Evolutionary conservation across 805 yeast genomes (phyloP).

Genomic region (Starmera dryadoides): DNA sequence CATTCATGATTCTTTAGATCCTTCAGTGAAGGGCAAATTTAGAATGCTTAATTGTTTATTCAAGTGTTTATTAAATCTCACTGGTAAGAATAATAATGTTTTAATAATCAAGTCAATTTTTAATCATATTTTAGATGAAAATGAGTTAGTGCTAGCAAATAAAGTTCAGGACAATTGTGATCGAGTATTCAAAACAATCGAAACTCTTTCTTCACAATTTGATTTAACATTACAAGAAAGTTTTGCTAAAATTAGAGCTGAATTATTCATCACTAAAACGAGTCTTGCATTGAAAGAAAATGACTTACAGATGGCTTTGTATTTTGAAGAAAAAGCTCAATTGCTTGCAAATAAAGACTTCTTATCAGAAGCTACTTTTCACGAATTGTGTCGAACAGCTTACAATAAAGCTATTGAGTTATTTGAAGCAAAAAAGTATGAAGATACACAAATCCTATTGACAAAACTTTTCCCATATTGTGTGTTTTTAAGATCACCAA

Average conservation of each 20-base stretch:
- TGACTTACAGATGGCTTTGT: constrained; percentile 27
- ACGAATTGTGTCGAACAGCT: constrained; percentile 26
- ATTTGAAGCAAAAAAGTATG: constrained; percentile 5
- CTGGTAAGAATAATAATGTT: background rate
- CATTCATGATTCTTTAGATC: constrained; percentile 21
- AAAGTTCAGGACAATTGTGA: constrained; percentile 25
- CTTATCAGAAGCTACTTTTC: constrained; percentile 11
- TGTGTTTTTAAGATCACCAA: constrained; percentile 9
- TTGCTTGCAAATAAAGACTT: constrained; percentile 6
- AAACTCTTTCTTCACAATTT: constrained; percentile 8
- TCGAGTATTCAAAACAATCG: constrained; percentile 15
- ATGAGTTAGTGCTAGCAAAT: constrained; percentile 9
- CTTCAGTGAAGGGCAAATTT: constrained; percentile 18
- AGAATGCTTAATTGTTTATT: constrained; percentile 25
- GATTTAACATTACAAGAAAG: constrained; percentile 4
- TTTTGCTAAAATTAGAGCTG: constrained; percentile 17
- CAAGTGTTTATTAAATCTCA: constrained; percentile 8
- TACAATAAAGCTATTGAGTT: constrained; percentile 24
- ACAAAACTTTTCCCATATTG: constrained; percentile 7
- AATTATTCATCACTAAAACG: constrained; percentile 24
- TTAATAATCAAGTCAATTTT: background rate
- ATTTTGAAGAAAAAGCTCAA: constrained; percentile 25
- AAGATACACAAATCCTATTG: constrained; percentile 13
- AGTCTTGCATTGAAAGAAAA: constrained; percentile 22
- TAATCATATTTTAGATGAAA: constrained; percentile 18